A percentile compares a stretch with the other conserved stretches of the same genome.
phyloP scores from a whole-genome alignment of 2,329 filamentous ascomycete species.

The Trichothecium sympodiale region DNA sequence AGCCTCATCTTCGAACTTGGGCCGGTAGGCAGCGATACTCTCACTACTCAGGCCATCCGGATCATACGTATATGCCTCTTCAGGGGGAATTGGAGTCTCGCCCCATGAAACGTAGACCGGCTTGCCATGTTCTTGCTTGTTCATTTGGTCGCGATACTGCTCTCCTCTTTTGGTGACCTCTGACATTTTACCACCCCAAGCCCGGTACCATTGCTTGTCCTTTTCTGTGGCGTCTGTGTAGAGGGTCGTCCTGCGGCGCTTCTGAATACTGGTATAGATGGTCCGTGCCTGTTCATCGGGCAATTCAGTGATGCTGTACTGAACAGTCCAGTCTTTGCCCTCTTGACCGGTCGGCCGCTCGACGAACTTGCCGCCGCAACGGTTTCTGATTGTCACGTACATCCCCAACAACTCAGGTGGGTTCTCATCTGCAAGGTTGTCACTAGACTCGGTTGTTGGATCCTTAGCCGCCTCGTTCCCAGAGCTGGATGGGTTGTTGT shows the following conservation, averaged over 20 bases:
- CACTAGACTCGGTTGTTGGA: not conserved
- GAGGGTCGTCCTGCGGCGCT: conserved; percentile 32
- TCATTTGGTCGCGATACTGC: conserved; percentile 42
- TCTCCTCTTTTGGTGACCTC: conserved; percentile 41
- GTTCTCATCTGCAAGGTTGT: not conserved
- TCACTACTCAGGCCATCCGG: too few species aligned
- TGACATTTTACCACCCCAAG: conserved; percentile 15
- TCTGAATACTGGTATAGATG: conserved; percentile 45
- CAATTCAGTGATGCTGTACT: conserved; percentile 66
- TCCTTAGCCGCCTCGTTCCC: not conserved
- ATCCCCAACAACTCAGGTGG: conserved; percentile 48
- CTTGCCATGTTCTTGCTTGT: conserved; percentile 34
- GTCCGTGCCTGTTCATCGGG: conserved; percentile 26
- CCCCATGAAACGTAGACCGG: conserved; percentile 37
- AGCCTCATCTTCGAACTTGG: conserved; percentile 14
- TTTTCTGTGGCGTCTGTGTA: conserved; percentile 30
- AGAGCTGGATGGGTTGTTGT: too few species aligned
- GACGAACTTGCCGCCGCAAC: conserved; percentile 55
- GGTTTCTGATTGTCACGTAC: conserved; percentile 61
- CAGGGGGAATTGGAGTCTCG: conserved; percentile 14
- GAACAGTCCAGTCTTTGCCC: conserved; percentile 53
- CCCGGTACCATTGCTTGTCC: not conserved
- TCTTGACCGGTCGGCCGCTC: conserved; percentile 42
- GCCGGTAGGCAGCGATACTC: too few species aligned
- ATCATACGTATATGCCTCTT: not conserved